Percentiles rank a stretch among this genome's conserved stretches.
phyloP scores from a whole-genome alignment of 2,329 filamentous ascomycete species.

The Podosphaera xanthii region DNA sequence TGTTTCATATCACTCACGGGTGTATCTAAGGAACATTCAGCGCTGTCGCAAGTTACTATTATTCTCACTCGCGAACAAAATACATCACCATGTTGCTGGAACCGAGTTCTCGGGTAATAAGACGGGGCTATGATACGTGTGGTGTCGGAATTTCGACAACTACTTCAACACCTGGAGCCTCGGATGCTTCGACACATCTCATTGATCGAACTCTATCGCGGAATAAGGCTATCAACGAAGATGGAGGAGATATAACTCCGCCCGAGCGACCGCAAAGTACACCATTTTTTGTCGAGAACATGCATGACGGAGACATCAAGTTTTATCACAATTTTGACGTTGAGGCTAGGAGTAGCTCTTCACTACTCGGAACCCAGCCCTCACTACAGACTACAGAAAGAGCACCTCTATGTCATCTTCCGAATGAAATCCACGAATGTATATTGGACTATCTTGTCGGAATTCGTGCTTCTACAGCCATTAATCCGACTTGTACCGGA shows the following conservation, averaged over 20 bases:
- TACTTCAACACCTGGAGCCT: conserved; percentile 12
- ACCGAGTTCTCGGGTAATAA: no score
- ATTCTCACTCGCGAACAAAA: no score
- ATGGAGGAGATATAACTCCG: conserved; percentile 11
- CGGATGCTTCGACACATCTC: conserved; percentile 16
- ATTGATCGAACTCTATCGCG: conserved; percentile 10
- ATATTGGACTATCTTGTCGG: conserved; percentile 52
- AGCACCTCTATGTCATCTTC: conserved; percentile 23
- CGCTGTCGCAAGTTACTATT: no score
- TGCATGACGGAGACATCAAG: conserved; percentile 11
- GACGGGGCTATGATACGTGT: no score
- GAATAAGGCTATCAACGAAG: conserved; percentile 9
- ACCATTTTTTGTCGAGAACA: conserved; percentile 15
- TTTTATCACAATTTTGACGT: conserved; percentile 5
- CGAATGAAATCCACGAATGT: conserved; percentile 48
- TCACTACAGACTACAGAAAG: conserved; percentile 2
- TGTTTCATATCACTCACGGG: no score
- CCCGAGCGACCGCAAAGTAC: conserved; percentile 15
- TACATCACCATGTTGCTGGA: no score
- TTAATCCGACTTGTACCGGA: conserved; percentile 29
- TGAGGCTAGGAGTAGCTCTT: conserved; percentile 1
- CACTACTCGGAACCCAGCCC: background rate
- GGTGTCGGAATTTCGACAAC: no score
- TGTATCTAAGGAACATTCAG: no score
- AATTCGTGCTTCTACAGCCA: conserved; percentile 39